A percentile compares a stretch with the other conserved stretches of the same genome.
phyloP scores from a whole-genome alignment of 2,329 filamentous ascomycete genomes.

The Diaporthe destruens region DNA sequence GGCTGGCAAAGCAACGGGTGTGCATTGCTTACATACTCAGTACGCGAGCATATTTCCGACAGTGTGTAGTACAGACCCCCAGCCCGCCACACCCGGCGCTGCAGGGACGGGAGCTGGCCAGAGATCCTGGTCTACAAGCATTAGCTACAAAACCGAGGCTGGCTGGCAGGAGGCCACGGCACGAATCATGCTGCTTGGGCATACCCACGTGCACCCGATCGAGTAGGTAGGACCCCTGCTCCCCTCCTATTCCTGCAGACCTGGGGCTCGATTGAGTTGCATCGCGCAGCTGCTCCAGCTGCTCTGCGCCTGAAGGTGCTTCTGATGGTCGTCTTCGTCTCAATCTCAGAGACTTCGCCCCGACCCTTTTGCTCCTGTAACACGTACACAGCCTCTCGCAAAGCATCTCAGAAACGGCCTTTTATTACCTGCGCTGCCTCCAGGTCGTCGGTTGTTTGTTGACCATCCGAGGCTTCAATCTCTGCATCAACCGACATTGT shows the following conservation, averaged over 20 bases:
- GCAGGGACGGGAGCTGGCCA: neutral
- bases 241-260: slow-evolving; percentile 22
- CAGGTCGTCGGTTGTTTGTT: neutral
- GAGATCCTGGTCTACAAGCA: neutral
- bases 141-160: slow-evolving; percentile 2
- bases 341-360: slow-evolving; percentile 14
- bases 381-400: slow-evolving; percentile 1
- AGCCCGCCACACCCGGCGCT: no score
- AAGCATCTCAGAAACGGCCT: neutral
- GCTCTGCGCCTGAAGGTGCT: slow-evolving; percentile 7
- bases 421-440: neutral
- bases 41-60: no score
- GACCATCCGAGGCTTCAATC: neutral
- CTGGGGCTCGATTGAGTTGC: slow-evolving; percentile 30
- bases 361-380: neutral
- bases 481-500: slow-evolving; percentile 21
- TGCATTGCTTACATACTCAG: slow-evolving; percentile 8
- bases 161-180: neutral
- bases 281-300: slow-evolving; percentile 16
- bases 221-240: slow-evolving; percentile 34
- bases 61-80: neutral
- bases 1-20: slow-evolving; percentile 33
- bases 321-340: slow-evolving; percentile 18
- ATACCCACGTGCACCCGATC: slow-evolving; percentile 33
- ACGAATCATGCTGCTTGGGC: slow-evolving; percentile 25